Base-by-base conservation (phyloP, 768 basidiomycete species). In the Pluteus cervinus region DNA sequence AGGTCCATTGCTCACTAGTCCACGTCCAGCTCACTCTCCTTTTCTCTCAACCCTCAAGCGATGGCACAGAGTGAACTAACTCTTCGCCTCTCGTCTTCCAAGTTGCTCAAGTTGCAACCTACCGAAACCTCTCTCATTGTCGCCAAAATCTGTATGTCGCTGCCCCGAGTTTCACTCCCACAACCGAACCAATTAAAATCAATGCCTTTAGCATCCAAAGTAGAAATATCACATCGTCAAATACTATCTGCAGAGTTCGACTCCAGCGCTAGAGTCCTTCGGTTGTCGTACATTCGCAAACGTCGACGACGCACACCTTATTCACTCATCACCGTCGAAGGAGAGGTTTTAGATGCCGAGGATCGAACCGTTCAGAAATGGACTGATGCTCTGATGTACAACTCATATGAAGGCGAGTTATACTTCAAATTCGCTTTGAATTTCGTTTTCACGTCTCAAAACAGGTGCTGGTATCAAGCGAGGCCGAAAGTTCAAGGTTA, bases 331-430 rank as follows among this genome's bases (percentile, higher is more conserved):
- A 61, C 66, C 17, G 33, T 76, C 25, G 62, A 61, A 11, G 79
- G 79, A 4, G 49, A 62, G 7, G 57, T 69, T 5, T 37, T 55
- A 20, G 57, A 61, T 7, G 57, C 52, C 1, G 58, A 70, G 32
- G 53, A 54, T 10, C 45, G 50, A 17, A 40, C 42, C 4, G 67
- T 67, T 3, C 43, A 57, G 14, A 61, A 69, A 34, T 89, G 85
- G 79, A 67, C 69, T 11, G 62, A 66, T 33, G 52, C 59, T 3
- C 55, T 85, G 15, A 70, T 82, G 65, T 58, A 68, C 5, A 53
- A 62, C 22, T 71, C 81, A 7, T 89, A 90, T 53, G 66, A 71
- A 49, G 81, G 88, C 80, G 41, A 34, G 62, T 31, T 29, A 28
- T 33, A 35, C 39, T 32, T 12, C 24, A 36, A 26, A 25, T 18